Evolutionary conservation across 495 filamentous ascomycete genomes (phyloP).

Genomic region (Jackrogersella multiformis): DNA sequence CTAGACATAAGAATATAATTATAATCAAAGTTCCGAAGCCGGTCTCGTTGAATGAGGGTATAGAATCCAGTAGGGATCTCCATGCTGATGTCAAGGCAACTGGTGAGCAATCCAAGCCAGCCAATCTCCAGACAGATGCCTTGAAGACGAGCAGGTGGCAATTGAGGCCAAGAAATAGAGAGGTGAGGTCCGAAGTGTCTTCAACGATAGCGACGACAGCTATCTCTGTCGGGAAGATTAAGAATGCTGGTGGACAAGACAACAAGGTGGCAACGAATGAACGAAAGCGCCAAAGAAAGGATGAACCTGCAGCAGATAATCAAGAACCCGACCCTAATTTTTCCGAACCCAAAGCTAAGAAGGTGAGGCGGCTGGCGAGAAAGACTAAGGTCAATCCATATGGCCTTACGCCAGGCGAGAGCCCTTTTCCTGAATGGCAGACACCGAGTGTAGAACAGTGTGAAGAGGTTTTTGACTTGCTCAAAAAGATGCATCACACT

Average conservation of each 20-base stretch:
- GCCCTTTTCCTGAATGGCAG: slow-evolving; percentile 75
- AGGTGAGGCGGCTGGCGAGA: slow-evolving; percentile 38
- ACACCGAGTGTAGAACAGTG: slow-evolving; percentile 78
- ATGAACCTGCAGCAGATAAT: slow-evolving; percentile 2
- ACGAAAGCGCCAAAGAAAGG: slow-evolving; percentile 9
- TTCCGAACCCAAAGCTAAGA: slow-evolving; percentile 14
- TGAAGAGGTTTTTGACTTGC: slow-evolving; percentile 73
- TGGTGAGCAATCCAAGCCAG: neutral
- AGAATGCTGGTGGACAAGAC: neutral
- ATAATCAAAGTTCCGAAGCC: slow-evolving; percentile 2
- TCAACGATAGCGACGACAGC: neutral
- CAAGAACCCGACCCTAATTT: slow-evolving; percentile 1
- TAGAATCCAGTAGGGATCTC: neutral
- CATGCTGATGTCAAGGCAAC: neutral
- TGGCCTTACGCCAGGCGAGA: slow-evolving; percentile 56
- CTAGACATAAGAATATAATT: neutral
- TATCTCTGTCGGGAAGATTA: neutral
- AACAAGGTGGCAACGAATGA: slow-evolving; percentile 7
- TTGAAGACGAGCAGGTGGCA: neutral
- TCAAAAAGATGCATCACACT: slow-evolving; percentile 73
- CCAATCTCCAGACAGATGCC: neutral
- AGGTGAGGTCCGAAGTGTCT: neutral
- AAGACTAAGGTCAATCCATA: slow-evolving; percentile 56
- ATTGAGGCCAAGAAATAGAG: slow-evolving; percentile 13
- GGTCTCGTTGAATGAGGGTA: neutral